phyloP scores from a whole-genome alignment of 371 early-diverging fungal genomes.

The Mortierella sp. region DNA sequence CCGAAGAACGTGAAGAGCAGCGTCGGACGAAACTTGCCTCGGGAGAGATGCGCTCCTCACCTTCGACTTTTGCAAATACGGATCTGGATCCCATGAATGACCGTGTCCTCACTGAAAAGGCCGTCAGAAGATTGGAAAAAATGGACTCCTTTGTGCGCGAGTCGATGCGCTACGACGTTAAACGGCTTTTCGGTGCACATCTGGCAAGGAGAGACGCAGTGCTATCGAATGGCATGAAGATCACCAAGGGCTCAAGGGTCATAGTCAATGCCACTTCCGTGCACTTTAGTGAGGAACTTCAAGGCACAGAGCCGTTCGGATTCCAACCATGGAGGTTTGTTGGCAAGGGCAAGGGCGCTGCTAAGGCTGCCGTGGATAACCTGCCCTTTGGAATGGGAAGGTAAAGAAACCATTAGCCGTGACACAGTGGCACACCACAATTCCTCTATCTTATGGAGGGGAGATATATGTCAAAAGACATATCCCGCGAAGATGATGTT shows the following conservation, averaged over 20 bases:
- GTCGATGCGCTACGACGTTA: conserved; percentile 29
- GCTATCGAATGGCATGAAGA: conserved; percentile 49
- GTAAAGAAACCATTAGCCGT: background rate
- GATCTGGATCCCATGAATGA: conserved; percentile 10
- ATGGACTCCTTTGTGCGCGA: conserved; percentile 61
- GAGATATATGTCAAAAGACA: too few species aligned
- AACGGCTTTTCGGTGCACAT: conserved; percentile 38
- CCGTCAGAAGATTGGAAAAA: conserved; percentile 28
- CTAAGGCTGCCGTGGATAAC: conserved; percentile 51
- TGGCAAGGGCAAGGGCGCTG: conserved; percentile 33
- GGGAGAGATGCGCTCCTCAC: background rate
- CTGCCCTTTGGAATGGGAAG: conserved; percentile 63
- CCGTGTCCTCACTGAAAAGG: conserved; percentile 35
- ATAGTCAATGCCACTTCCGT: conserved; percentile 8
- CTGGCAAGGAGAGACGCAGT: conserved; percentile 30
- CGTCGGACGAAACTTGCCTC: background rate
- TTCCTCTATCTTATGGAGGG: too few species aligned
- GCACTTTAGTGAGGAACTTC: conserved; percentile 1
- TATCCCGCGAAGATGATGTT: too few species aligned
- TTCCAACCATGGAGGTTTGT: conserved; percentile 60
- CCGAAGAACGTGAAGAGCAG: conserved; percentile 1
- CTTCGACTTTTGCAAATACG: background rate
- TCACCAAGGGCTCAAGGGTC: conserved; percentile 47
- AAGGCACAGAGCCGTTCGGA: conserved; percentile 21
- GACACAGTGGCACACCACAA: too few species aligned